Percentiles rank a stretch among this genome's conserved stretches.
Evolutionary conservation across 1,284 basidiomycete genomes (phyloP).

Genomic region (Cutaneotrichosporon spelunceum): DNA sequence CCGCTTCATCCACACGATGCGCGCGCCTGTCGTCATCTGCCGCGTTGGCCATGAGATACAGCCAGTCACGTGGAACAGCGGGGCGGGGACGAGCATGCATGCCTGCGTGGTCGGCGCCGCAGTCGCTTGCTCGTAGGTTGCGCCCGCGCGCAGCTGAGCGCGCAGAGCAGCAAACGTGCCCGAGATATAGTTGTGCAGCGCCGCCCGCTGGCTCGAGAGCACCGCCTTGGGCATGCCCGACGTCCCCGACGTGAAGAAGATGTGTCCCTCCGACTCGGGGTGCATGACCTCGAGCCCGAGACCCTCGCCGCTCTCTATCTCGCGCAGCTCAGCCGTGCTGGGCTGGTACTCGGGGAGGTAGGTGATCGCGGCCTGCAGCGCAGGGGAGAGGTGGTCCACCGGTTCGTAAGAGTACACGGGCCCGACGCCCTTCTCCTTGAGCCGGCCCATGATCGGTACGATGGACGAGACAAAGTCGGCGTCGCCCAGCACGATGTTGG

Average conservation of each 20-base stretch:
- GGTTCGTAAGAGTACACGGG: conserved; percentile 15
- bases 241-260: conserved; percentile 40
- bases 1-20: conserved; percentile 39
- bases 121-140: conserved; percentile 17
- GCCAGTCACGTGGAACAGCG: conserved; percentile 49
- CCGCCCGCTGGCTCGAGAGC: conserved; percentile 18
- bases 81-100: conserved; percentile 36
- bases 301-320: neutral
- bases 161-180: conserved; percentile 17
- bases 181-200: conserved; percentile 12
- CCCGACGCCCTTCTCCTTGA: conserved; percentile 7
- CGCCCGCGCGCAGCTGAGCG: conserved; percentile 37
- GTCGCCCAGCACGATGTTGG: conserved; percentile 38
- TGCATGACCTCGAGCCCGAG: conserved; percentile 17
- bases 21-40: conserved; percentile 26
- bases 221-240: conserved; percentile 23
- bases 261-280: conserved; percentile 43
- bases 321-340: neutral
- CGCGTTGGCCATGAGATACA: conserved; percentile 41
- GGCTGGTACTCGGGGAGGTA: conserved; percentile 4
- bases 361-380: neutral
- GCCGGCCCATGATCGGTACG: conserved; percentile 9
- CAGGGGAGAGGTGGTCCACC: neutral
- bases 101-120: neutral
- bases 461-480: conserved; percentile 29